A percentile compares a stretch with the other conserved stretches of the same genome.
phyloP scores from a whole-genome alignment of 495 filamentous ascomycete genomes.

The Penicillium antarcticum region DNA sequence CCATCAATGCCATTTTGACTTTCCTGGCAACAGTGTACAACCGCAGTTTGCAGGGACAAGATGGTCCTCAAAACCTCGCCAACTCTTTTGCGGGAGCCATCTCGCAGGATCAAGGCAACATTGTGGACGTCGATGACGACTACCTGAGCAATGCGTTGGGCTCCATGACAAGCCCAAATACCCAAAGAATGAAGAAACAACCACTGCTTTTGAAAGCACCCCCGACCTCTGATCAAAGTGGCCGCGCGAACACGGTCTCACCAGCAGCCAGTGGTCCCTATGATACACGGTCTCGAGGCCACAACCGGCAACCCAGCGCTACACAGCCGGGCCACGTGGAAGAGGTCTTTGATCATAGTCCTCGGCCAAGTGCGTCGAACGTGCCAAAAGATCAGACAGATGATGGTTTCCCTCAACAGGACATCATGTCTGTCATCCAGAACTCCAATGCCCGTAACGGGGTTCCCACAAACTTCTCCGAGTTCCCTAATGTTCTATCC shows the following conservation, averaged over 20 bases:
- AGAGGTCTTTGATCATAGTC: conserved; percentile 43
- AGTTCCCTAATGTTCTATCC: conserved; percentile 73
- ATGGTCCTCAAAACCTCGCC: conserved; percentile 61
- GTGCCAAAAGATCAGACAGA: conserved; percentile 16
- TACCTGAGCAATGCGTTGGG: conserved; percentile 35
- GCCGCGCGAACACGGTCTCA: conserved; percentile 39
- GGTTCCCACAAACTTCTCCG: conserved; percentile 46
- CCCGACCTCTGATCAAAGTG: conserved; percentile 29
- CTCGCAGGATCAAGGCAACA: conserved; percentile 60
- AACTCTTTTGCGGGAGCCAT: conserved; percentile 71
- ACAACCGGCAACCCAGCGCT: conserved; percentile 35
- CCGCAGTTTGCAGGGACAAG: conserved; percentile 64
- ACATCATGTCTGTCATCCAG: conserved; percentile 87
- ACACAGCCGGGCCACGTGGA: conserved; percentile 39
- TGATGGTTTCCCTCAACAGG: conserved; percentile 49
- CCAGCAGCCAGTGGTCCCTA: conserved; percentile 32
- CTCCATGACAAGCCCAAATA: conserved; percentile 33
- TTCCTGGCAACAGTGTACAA: conserved; percentile 97
- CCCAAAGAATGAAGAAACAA: conserved; percentile 46
- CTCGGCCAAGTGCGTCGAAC: conserved; percentile 23
- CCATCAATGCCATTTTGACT: conserved; percentile 95
- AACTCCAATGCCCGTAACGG: conserved; percentile 66
- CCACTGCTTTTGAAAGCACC: conserved; percentile 51
- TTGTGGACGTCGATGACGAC: conserved; percentile 73
- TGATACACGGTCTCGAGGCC: conserved; percentile 28